Conservation (phyloP, 1,139 yeast genomes). For the Scheffersomyces stambukii region DNA sequence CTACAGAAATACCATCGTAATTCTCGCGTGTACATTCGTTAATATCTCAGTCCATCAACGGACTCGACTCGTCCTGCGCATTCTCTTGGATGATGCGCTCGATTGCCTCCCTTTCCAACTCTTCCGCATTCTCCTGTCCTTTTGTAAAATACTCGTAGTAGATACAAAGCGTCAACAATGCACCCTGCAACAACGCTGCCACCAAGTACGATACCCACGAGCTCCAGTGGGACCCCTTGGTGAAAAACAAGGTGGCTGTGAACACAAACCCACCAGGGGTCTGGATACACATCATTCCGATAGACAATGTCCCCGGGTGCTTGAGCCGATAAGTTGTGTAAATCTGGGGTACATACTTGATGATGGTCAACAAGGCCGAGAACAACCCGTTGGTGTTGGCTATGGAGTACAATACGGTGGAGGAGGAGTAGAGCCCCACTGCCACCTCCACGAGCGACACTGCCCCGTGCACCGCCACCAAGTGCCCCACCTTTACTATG, state of each 20-base stretch:
- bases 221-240: conserved; percentile 83
- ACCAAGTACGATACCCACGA: conserved; percentile 79
- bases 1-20: neutral
- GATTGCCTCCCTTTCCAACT: conserved; percentile 27
- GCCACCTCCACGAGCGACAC: conserved; percentile 31
- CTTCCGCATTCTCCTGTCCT: conserved; percentile 22
- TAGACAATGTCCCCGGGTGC: conserved; percentile 77
- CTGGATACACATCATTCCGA: conserved; percentile 81
- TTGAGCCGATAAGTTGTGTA: conserved; percentile 63
- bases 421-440: conserved; percentile 22
- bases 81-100: conserved; percentile 32
- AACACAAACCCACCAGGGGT: conserved; percentile 88
- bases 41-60: neutral
- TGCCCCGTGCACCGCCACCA: conserved; percentile 33
- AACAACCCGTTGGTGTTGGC: conserved; percentile 64
- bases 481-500: conserved; percentile 38
- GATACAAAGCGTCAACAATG: conserved; percentile 29
- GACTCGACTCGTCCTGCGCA: conserved; percentile 7
- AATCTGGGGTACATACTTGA: conserved; percentile 81
- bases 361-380: conserved; percentile 57
- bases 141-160: conserved; percentile 30
- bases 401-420: conserved; percentile 24
- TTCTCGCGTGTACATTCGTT: conserved; percentile 1
- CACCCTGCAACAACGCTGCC: conserved; percentile 66
- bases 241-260: conserved; percentile 63